Evolutionary conservation across 306 rosid species (phyloP), one percentile per base, ranked within the genome.

Genomic region (Lathyrus aphaca): DNA sequence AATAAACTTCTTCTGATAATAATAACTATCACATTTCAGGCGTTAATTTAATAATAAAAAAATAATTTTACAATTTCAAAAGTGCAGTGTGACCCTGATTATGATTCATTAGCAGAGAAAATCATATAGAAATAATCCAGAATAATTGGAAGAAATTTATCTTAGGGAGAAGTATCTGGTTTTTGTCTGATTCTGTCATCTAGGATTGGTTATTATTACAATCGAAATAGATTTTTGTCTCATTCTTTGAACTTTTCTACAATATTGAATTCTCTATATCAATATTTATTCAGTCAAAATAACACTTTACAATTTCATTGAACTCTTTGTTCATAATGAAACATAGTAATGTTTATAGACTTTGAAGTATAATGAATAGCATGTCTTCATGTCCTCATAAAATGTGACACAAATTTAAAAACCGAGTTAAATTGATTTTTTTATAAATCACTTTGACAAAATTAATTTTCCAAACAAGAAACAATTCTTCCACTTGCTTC

Each of bases 141-240:
- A 77, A 68, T 72, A 76, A 60, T 71, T 50, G 29, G 27, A 35
- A 30, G 35, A 17, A 58, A 62, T 53, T 64, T 49, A 55, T 35
- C 13, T 29, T 15, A 40, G 19, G 6, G 55, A 55, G 40, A 40
- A 32, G 43, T 69, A 72, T 57, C 7, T 15, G 71, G 57, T 49
- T 69, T 21, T 40, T 56, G 71, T 81, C 64, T 14, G 64, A 69
- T 79, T 74, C 46, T 43, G 35, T 74, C 23, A 49, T 56, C 37
- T 16, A 70, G 74, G 57, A 68, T 73, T 73, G 80, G 58, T 42
- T 65, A 68, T 12, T 42, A 73, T 35, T 69, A 68, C 29, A 35
- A 68, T 60, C 63, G 17, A 63, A 62, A 66, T 55, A 55, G 74
- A 73, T 81, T 70, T 71, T 29, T 81, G 82, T 64, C 66, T 10